Evolutionary conservation across 495 filamentous ascomycete species (phyloP).

Genomic region (Parachaetomium inaequale): DNA sequence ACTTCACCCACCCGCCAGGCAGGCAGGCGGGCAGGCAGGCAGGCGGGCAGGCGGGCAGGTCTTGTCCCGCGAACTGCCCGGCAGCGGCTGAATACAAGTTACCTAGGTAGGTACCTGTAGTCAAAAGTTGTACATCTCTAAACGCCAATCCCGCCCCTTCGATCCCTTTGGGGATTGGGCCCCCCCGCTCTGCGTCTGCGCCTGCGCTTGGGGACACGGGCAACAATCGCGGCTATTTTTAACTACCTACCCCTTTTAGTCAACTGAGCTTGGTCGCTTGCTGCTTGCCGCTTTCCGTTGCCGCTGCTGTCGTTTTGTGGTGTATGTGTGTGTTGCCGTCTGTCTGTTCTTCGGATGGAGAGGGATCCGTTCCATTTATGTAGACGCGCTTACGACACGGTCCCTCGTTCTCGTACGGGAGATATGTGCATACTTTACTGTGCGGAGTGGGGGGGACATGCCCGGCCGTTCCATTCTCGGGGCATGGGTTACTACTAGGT

Average conservation of each 20-base stretch:
- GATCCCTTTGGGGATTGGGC: not conserved
- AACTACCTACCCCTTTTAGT: not conserved
- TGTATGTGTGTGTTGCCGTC: not conserved
- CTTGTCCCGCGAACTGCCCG: not conserved
- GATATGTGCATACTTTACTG: too few species aligned
- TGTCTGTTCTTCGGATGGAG: not conserved
- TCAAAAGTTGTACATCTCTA: too few species aligned
- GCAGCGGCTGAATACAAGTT: constrained; percentile 5
- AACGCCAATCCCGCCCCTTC: constrained; percentile 6
- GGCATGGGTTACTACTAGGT: too few species aligned
- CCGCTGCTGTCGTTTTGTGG: not conserved
- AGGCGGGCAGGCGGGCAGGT: too few species aligned
- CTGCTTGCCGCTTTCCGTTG: not conserved
- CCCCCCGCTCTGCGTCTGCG: too few species aligned
- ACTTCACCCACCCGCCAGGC: not conserved
- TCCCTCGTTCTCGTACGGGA: too few species aligned
- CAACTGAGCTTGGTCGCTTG: not conserved
- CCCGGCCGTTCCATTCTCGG: too few species aligned
- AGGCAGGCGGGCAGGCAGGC: too few species aligned
- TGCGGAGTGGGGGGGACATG: too few species aligned
- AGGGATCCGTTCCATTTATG: not conserved
- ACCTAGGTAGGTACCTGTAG: not conserved
- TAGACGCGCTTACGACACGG: too few species aligned
- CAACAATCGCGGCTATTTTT: constrained; percentile 6
- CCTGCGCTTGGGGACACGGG: not conserved